Conservation (phyloP, 2,329 filamentous ascomycete genomes). For the Elsinoe ampelina region DNA sequence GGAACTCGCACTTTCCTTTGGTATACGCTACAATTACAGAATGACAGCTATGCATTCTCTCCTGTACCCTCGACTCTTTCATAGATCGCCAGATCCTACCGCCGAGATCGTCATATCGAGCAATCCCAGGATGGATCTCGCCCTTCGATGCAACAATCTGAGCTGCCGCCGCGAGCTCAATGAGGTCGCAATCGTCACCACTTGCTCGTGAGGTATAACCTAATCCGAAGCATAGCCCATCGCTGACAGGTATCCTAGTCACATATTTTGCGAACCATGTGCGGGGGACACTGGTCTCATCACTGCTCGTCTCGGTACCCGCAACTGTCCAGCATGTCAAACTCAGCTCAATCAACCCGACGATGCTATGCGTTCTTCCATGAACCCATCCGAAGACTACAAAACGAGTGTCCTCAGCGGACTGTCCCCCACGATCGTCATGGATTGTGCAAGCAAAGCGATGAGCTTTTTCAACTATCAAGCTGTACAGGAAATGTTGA, state of each 20-base stretch:
- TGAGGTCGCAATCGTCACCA: conserved; percentile 72
- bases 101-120: background rate
- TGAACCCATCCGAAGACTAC: conserved; percentile 80
- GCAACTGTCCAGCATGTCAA: conserved; percentile 67
- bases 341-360: conserved; percentile 59
- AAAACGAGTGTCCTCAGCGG: conserved; percentile 81
- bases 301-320: conserved; percentile 40
- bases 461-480: conserved; percentile 84
- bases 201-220: conserved; percentile 58
- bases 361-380: conserved; percentile 60
- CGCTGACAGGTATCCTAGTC: conserved; percentile 40
- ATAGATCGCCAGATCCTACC: background rate
- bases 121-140: conserved; percentile 56
- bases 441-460: conserved; percentile 75
- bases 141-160: conserved; percentile 68
- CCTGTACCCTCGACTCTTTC: no score
- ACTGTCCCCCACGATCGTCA: conserved; percentile 67
- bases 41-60: no score
- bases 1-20: no score
- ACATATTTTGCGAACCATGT: conserved; percentile 77
- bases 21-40: no score
- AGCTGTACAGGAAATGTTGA: conserved; percentile 70
- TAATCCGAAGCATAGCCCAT: background rate
- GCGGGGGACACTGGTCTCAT: conserved; percentile 57
- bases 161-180: conserved; percentile 62